A percentile compares a stretch with the other conserved stretches of the same genome.
Evolutionary conservation across 2,329 filamentous ascomycete genomes (phyloP).

Genomic region (Exophiala lecanii-corni): DNA sequence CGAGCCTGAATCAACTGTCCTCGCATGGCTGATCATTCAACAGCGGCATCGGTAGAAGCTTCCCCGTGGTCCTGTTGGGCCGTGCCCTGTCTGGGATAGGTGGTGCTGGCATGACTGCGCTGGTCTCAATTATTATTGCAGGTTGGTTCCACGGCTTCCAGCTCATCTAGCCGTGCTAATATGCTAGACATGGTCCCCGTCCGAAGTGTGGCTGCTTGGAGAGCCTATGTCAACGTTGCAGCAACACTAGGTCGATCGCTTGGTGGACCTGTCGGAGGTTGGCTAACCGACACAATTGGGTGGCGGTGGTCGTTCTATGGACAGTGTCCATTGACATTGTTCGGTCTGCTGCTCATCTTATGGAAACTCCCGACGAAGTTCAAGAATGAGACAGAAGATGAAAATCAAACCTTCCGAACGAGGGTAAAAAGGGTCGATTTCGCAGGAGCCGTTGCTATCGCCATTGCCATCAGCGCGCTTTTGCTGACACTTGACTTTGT

Average conservation of each 20-base stretch:
- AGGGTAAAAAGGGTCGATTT: conserved; percentile 55
- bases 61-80: conserved; percentile 38
- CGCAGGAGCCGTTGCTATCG: conserved; percentile 48
- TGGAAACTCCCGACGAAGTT: conserved; percentile 35
- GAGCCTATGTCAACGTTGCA: conserved; percentile 50
- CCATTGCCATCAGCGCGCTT: conserved; percentile 39
- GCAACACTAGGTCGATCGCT: conserved; percentile 47
- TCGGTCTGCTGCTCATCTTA: conserved; percentile 49
- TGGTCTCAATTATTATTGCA: conserved; percentile 45
- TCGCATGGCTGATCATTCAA: conserved; percentile 64
- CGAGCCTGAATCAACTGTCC: conserved; percentile 59
- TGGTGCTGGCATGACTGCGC: conserved; percentile 41
- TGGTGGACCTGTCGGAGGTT: conserved; percentile 56
- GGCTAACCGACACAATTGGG: conserved; percentile 58
- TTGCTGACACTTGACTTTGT: conserved; percentile 48
- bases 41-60: conserved; percentile 34
- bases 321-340: conserved; percentile 52
- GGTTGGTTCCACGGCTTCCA: conserved; percentile 57
- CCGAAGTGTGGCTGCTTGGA: conserved; percentile 45
- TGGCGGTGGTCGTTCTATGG: conserved; percentile 62
- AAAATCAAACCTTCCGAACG: conserved; percentile 6
- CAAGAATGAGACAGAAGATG: conserved; percentile 2
- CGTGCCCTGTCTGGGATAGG: conserved; percentile 42
- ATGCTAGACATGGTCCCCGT: conserved; percentile 45
- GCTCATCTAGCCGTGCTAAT: conserved; percentile 48